These are phyloP conservation scores for Durotheca rogersii DNA, from an alignment of 495 filamentous ascomycete species.

Conservation along the genomic window DNA sequence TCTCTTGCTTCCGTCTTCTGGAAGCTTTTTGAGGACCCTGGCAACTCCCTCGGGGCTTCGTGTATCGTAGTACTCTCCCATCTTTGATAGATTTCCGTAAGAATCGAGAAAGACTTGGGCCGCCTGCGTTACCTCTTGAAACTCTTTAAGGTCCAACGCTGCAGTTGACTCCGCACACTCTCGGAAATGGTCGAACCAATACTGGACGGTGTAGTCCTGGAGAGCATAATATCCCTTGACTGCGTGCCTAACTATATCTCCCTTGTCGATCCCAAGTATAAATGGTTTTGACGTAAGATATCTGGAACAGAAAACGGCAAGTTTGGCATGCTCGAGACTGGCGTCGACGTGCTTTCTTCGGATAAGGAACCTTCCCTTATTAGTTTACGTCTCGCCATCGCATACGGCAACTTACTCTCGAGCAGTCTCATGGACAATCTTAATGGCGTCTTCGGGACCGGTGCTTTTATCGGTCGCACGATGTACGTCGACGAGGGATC, in stretches of 20 bases:
- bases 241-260: not conserved
- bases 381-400: not conserved
- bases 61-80: not conserved
- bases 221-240: constrained; percentile 7
- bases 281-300: constrained; percentile 1
- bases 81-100: not conserved
- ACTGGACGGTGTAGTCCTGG: constrained; percentile 12
- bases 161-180: not conserved
- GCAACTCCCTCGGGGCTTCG: not conserved
- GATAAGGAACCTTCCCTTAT: not conserved
- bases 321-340: not conserved
- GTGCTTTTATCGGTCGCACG: not conserved
- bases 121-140: not conserved
- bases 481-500: constrained; percentile 10
- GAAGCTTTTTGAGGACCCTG: not conserved
- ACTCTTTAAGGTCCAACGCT: not conserved
- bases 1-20: not conserved
- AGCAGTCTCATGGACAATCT: not conserved
- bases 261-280: not conserved
- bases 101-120: not conserved
- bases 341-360: not conserved
- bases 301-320: not conserved
- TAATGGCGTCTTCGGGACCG: not conserved
- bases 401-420: not conserved
- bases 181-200: constrained; percentile 14